Evolutionary conservation across 2,329 filamentous ascomycete species (phyloP).

Genomic region (Elsinoe fawcettii): DNA sequence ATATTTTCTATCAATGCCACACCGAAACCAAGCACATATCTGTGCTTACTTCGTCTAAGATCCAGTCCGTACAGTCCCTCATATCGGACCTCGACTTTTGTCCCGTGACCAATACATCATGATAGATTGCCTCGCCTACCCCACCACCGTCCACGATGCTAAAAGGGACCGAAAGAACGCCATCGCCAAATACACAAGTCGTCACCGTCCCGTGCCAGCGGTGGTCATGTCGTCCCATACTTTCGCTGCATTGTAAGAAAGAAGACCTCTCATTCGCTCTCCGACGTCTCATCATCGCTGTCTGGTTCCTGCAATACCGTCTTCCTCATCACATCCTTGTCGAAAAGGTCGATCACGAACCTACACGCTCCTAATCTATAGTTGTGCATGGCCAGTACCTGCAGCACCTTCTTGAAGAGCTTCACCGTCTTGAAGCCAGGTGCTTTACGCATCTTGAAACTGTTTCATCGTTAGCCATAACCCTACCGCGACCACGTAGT

Average conservation of each 20-base stretch:
- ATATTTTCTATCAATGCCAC: not conserved
- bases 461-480: conserved; percentile 35
- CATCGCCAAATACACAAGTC: not conserved
- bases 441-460: conserved; percentile 65
- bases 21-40: not conserved
- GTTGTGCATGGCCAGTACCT: conserved; percentile 78
- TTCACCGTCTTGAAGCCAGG: conserved; percentile 65
- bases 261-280: not conserved
- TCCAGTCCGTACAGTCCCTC: not conserved
- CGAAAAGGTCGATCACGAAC: conserved; percentile 89
- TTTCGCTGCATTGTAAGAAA: not conserved
- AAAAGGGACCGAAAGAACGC: not conserved
- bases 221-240: not conserved
- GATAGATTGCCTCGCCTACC: not conserved
- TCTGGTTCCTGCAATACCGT: conserved; percentile 73
- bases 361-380: conserved; percentile 80
- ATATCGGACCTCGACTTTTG: not conserved
- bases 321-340: conserved; percentile 75
- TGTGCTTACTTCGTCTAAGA: not conserved
- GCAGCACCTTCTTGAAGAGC: conserved; percentile 79
- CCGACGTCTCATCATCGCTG: conserved; percentile 23
- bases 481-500: no score
- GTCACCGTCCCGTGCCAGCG: not conserved
- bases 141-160: not conserved
- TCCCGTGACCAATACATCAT: not conserved